Evolutionary conservation across 192 early-diverging fungal genomes (phyloP).

Genomic region (Coemansia javaensis): DNA sequence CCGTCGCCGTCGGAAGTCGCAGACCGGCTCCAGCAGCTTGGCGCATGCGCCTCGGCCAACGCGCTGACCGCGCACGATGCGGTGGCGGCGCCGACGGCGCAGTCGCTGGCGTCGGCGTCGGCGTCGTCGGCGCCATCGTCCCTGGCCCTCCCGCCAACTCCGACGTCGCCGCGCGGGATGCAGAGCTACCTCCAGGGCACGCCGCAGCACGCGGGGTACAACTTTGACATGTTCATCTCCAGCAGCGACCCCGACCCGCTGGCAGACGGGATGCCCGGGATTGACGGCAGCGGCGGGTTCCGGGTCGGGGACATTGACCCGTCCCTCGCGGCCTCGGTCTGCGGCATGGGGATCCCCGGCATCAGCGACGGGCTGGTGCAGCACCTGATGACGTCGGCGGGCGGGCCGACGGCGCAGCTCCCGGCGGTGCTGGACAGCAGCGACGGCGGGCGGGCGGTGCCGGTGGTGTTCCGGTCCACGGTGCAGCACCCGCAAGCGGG

Average conservation of each 20-base stretch:
- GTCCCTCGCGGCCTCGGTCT: constrained; percentile 38
- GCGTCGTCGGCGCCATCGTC: constrained; percentile 36
- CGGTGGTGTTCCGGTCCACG: constrained; percentile 40
- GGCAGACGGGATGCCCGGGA: constrained; percentile 1
- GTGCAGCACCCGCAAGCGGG: constrained; percentile 43
- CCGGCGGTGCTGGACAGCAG: background rate
- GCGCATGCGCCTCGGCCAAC: background rate
- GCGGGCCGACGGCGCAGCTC: background rate
- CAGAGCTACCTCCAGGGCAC: constrained; percentile 42
- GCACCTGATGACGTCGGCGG: constrained; percentile 11
- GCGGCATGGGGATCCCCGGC: constrained; percentile 20
- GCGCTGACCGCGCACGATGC: background rate
- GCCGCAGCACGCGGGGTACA: constrained; percentile 17
- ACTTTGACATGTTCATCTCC: constrained; percentile 34
- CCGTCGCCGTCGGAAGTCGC: constrained; percentile 19
- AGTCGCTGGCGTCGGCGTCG: constrained; percentile 26
- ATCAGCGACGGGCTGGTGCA: constrained; percentile 12
- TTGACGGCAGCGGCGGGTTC: constrained; percentile 8
- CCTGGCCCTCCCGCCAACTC: constrained; percentile 40
- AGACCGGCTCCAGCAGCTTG: constrained; percentile 12
- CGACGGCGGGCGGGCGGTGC: constrained; percentile 15
- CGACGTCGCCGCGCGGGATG: constrained; percentile 22
- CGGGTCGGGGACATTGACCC: constrained; percentile 17
- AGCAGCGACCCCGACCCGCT: constrained; percentile 2
- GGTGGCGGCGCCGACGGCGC: constrained; percentile 13